phyloP scores from a whole-genome alignment of 1,139 yeast genomes.

The Kodamaea plutei region DNA sequence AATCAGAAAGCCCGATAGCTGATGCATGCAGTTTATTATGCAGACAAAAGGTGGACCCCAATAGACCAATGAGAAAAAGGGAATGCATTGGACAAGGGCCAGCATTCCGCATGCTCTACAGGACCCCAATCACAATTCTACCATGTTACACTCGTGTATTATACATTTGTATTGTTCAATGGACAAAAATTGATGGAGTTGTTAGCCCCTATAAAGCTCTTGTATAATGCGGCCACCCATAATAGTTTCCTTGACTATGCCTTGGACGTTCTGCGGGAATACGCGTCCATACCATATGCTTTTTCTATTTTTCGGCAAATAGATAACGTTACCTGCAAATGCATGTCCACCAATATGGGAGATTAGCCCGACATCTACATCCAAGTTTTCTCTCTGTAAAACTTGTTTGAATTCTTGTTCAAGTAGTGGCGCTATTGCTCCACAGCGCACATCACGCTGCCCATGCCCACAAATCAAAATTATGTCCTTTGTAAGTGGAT shows the following conservation, averaged over 20 bases:
- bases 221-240: slow-evolving; percentile 43
- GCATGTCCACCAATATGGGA: slow-evolving; percentile 79
- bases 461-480: slow-evolving; percentile 65
- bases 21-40: too few relatives aligned
- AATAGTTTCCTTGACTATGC: slow-evolving; percentile 55
- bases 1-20: too few relatives aligned
- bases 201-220: slow-evolving; percentile 47
- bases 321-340: slow-evolving; percentile 71
- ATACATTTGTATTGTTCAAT: too few relatives aligned
- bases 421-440: slow-evolving; percentile 56
- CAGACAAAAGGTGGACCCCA: too few relatives aligned
- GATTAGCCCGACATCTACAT: slow-evolving; percentile 48
- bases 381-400: slow-evolving; percentile 22
- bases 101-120: too few relatives aligned
- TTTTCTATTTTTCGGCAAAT: slow-evolving; percentile 40
- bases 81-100: too few relatives aligned
- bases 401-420: slow-evolving; percentile 47
- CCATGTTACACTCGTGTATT: too few relatives aligned
- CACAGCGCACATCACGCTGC: slow-evolving; percentile 63
- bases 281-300: slow-evolving; percentile 72
- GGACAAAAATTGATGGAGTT: too few relatives aligned
- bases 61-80: too few relatives aligned
- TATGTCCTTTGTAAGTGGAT: slow-evolving; percentile 19
- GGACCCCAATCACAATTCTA: too few relatives aligned
- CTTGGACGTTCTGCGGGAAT: slow-evolving; percentile 60